A percentile compares a stretch with the other conserved stretches of the same genome.
phyloP scores from a whole-genome alignment of 2,329 filamentous ascomycete species.

The Fusarium sp. region DNA sequence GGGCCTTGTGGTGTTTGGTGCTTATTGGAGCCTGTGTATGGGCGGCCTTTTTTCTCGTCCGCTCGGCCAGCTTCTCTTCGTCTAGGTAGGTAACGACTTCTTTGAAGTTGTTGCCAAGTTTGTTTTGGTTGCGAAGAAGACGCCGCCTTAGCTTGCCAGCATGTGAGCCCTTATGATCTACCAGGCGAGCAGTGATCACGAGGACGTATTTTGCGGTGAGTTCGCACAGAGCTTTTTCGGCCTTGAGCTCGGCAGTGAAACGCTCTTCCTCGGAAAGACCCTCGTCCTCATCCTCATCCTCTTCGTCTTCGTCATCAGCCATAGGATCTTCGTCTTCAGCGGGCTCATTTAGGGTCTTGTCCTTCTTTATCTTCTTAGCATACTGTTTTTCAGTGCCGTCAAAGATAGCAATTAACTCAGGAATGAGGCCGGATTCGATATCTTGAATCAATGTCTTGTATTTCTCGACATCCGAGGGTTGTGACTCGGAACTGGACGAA shows the following conservation, averaged over 20 bases:
- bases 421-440: constrained; percentile 69
- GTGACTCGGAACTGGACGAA: constrained; percentile 38
- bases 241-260: constrained; percentile 73
- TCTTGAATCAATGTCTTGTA: constrained; percentile 68
- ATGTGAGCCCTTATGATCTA: constrained; percentile 71
- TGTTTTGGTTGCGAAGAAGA: constrained; percentile 80
- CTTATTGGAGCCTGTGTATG: constrained; percentile 28
- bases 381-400: constrained; percentile 78
- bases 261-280: constrained; percentile 66
- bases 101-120: constrained; percentile 85
- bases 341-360: constrained; percentile 66
- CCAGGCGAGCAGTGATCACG: constrained; percentile 76
- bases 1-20: constrained; percentile 47
- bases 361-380: constrained; percentile 73
- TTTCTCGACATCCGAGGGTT: constrained; percentile 42
- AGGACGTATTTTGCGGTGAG: constrained; percentile 86
- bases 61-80: constrained; percentile 64
- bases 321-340: constrained; percentile 79
- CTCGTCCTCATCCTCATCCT: constrained; percentile 65
- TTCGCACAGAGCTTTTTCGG: constrained; percentile 87
- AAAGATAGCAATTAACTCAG: constrained; percentile 80
- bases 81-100: constrained; percentile 86
- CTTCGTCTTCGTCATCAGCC: constrained; percentile 66
- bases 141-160: constrained; percentile 74
- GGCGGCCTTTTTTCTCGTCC: constrained; percentile 53